Base-by-base conservation (phyloP, 331 rosid species). In the Saraca asoca region DNA sequence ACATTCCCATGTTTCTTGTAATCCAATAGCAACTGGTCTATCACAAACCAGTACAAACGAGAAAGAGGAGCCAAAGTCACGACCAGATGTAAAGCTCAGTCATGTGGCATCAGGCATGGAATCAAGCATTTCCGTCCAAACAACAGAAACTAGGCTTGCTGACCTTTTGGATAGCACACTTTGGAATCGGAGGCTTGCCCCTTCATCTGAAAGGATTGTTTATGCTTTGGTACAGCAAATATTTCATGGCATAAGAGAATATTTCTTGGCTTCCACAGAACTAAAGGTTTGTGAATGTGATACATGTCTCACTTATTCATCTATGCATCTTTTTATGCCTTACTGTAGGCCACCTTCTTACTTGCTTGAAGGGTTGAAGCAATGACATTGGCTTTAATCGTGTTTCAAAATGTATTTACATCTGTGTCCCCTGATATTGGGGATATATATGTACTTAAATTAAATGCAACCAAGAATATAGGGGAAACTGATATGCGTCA, bases 111-210 rank as follows among this genome's bases (percentile, higher is more conserved):
- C 90, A 35, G 89, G 95, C 73, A 69, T 72, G 19, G 98, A 93
- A 80, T 75, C 91, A 43, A 60, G 81, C 35, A 58, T 89, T 44
- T 76, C 86, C 51, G 73, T 66, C 53, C 97, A 88, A 56, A 76
- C 95, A 18, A 70, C 94, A 14, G 98, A 93, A 73, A 83, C 98
- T 60, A 90, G 79, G 85, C 95, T 93, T 71, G 98, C 93, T 51
- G 98, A 93, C 77, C 97, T 93, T 79, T 81, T 93, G 44, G 98
- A 93, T 75, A 81, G 96, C 64, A 93, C 98, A n/a, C 97, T 93
- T 54, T 88, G 98, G 96, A 93, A 90, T 69, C 75, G 97, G 73
- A 88, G 91, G 81, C 98, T 93, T 51, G 98, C 96, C 64, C 96
- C 98, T 74, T 93, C 98, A 20, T 93, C 98, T 14, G 98, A 93